Evolutionary conservation across 768 basidiomycete species (phyloP), one percentile per base, ranked within the genome.

Genomic region (Trametes meyenii): DNA sequence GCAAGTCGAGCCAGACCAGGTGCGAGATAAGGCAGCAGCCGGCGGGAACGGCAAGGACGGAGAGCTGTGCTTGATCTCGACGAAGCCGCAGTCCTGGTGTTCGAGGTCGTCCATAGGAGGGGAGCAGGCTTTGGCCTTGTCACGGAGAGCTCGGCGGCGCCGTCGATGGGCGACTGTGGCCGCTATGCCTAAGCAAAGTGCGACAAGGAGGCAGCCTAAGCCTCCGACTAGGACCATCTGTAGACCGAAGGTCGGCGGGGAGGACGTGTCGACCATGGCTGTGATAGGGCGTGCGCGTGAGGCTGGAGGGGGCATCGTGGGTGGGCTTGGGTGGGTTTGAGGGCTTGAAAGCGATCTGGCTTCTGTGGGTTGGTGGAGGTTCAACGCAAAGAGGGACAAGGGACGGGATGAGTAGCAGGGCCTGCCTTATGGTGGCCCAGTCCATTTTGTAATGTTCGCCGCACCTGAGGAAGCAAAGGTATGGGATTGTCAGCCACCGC

Each of bases 191-290:
- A 39, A 44, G 29, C 35, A 14, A 48, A 51, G 17, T 13, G 50
- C 50, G 49, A 33, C 29, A 8, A 33, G 8, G 29, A 44, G n/a
- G 39, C 50, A n/a, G 24, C 49, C 57, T 42, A 58, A 17, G 39
- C 24, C 49, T 19, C 50, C 44, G 57, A 58, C 57, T 3, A 58
- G 49, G 42, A 50, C 13, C 12, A 40, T 58, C 40, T 53, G 33
- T 36, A 49, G 50, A 1, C 50, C 42, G 39, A 44, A 40, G n/a
- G 50, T 52, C 33, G 55, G 55, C 40, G 54, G 19, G 3, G 55
- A 36, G 50, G 55, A 21, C 35, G 43, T 16, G 50, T 46, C 38
- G 43, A 48, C 45, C 38, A 38, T 33, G 24, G 39, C 56, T 26
- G 24, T 17, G 21, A 36, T 23, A 14, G 36, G 38, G 50, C 16